Evolutionary conservation across 768 basidiomycete genomes (phyloP), one percentile per base, ranked within the genome.

Genomic region (Pholiota conissans): DNA sequence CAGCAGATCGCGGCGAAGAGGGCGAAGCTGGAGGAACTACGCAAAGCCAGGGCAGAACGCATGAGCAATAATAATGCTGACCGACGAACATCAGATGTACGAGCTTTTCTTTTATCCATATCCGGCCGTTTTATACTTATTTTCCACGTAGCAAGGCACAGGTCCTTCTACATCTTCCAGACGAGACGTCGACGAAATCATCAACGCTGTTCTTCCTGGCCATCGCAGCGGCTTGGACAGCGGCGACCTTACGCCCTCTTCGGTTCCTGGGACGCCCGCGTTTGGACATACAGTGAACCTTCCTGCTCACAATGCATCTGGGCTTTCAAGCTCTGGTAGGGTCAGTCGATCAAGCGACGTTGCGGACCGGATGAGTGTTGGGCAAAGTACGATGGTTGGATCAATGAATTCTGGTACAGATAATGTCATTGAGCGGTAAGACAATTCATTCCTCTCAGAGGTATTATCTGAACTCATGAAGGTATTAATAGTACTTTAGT

Each of bases 1-100:
- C 86, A 87, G 67, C 95, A 97, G 74, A 90, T 98, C 58, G 93
- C 94, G 71, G 91, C 88, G 24, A 98, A 98, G 75, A 79, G 88
- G 60, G 84, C 86, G 10, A 95, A 93, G 72, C 86, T 98, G 30
- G 91, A 86, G 49, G 92, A 93, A 61, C 79, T 97, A 34, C 80
- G 91, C 54, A 83, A 88, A 70, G 89, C 88, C 5, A 82, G 93
- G 45, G 86, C 85, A 32, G 85, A 90, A 61, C 76, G 89, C 64
- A 81, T 86, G 65, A 83, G 77, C 57, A 78, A 74, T 56, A 78
- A 74, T 56, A 85, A 84, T 48, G 73, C 72, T 22, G 79, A 84
- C 35, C 70, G 74, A 56, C 71, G 74, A 55, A 64, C 67, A 28
- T 64, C 76, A 55, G 78, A 79, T 57, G 79, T 77, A 56, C 58